A percentile compares a stretch with the other conserved stretches of the same genome.
Conservation (phyloP, 2,329 filamentous ascomycete species). For the Calonectria pteridis region DNA sequence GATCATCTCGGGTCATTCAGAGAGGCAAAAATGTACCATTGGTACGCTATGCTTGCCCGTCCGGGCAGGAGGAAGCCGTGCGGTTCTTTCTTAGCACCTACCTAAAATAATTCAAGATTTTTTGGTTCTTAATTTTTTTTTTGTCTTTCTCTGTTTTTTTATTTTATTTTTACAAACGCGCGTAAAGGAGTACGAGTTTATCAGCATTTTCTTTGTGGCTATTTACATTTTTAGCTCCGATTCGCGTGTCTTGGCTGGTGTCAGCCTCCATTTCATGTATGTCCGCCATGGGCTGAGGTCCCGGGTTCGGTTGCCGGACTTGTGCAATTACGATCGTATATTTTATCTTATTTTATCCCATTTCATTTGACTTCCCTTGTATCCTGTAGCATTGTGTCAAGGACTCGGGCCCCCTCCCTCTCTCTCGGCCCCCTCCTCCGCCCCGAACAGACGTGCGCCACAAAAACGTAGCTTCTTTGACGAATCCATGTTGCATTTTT, state of each 20-base stretch:
- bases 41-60: slow-evolving; percentile 5
- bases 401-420: background rate
- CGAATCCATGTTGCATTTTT: slow-evolving; percentile 3
- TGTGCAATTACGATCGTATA: background rate
- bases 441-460: background rate
- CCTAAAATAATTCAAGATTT: background rate
- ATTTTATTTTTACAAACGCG: background rate
- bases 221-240: slow-evolving; percentile 4
- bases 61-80: background rate
- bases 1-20: background rate
- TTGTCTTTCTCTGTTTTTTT: no score
- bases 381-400: background rate
- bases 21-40: background rate
- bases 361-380: background rate
- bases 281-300: background rate
- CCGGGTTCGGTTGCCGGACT: background rate
- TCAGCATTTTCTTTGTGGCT: slow-evolving; percentile 1
- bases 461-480: background rate
- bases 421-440: background rate
- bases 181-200: background rate
- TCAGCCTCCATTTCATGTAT: slow-evolving; percentile 4
- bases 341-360: background rate
- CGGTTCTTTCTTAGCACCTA: slow-evolving; percentile 3
- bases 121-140: no score
- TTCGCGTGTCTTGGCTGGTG: background rate